A percentile compares a stretch with the other conserved stretches of the same genome.
These are phyloP conservation scores for Exidia glandulosa DNA, from an alignment of 768 basidiomycete genomes.

Conservation along the genomic window DNA sequence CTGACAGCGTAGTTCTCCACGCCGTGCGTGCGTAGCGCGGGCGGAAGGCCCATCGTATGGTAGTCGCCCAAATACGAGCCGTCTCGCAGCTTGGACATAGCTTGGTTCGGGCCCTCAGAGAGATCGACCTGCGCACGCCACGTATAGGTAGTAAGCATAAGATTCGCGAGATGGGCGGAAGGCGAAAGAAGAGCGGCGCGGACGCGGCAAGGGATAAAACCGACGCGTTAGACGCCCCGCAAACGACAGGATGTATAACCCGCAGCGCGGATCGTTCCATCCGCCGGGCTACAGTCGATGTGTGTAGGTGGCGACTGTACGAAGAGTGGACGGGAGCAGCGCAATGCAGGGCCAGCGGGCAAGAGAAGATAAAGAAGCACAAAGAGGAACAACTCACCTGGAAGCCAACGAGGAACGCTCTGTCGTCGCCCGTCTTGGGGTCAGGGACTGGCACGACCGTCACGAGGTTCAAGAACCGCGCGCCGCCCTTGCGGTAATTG, in stretches of 20 bases:
- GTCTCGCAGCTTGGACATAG: constrained; percentile 65
- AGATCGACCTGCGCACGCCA: constrained; percentile 68
- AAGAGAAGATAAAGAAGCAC: background rate
- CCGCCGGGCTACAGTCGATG: too few species aligned
- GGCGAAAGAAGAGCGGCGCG: too few species aligned
- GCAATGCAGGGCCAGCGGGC: too few species aligned
- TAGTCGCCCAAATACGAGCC: constrained; percentile 70
- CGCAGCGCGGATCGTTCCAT: too few species aligned
- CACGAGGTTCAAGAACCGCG: constrained; percentile 84
- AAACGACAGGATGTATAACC: too few species aligned
- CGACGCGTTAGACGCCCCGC: too few species aligned
- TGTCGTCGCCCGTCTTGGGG: constrained; percentile 51
- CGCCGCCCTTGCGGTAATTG: constrained; percentile 80
- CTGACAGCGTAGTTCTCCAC: background rate
- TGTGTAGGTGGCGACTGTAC: too few species aligned
- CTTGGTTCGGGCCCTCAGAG: constrained; percentile 72
- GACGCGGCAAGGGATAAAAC: too few species aligned
- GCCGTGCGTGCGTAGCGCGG: background rate
- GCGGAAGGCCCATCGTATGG: constrained; percentile 10
- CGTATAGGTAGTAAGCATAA: background rate
- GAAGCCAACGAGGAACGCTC: constrained; percentile 87
- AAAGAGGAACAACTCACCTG: background rate
- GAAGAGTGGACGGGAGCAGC: too few species aligned
- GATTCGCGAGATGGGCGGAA: too few species aligned
- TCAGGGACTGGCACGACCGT: constrained; percentile 76